Base-by-base conservation (phyloP, 2,329 filamentous ascomycete genomes). In the Apiospora sp. region DNA sequence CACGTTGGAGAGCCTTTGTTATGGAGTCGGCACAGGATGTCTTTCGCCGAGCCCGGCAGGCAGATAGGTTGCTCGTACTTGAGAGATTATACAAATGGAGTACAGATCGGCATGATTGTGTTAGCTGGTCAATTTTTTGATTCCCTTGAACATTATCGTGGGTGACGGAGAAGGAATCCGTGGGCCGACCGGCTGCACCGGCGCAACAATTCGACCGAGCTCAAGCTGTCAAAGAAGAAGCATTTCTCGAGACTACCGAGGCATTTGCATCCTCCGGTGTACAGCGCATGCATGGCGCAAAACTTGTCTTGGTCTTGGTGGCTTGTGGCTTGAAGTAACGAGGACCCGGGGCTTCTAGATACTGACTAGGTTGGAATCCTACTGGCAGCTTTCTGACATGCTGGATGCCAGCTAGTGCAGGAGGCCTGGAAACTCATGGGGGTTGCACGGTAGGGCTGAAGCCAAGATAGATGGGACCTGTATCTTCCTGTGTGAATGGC, bases 361-460 rank as follows among this genome's bases (percentile, higher is more conserved):
- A 13, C 58, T 22, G 58, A n/a, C 58, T n/a, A 41, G 30, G 22
- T 22, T 64, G n/a, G 58, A 37, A 64, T 41, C 19, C 19, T 41
- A 22, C 34, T 64, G 58, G 19, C 58, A 64, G n/a, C 34, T 64
- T 22, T 24, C 34, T 22, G 34, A 41, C 14, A 64, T 64, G 34
- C 34, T 37, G 41, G 22, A 64, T 41, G 34, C 34, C n/a, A 64
- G 34, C 58, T 37, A 37, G 58, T 64, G 58, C 58, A 64, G 58
- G 34, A 41, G 34, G 34, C 58, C 34, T n/a, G 58, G 34, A 19
- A 64, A 37, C 27, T 12, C 34, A 64, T 41, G 58, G 58, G 58
- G 58, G 58, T 64, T n/a, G 58, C 30, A 64, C 58, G 58, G 34
- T 64, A 64, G 58, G 58, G 58, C 58, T 64, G 58, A 64, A n/a